These are phyloP conservation scores for Saturnispora zaruensis DNA, from an alignment of 805 yeast genomes.

Conservation along the genomic window DNA sequence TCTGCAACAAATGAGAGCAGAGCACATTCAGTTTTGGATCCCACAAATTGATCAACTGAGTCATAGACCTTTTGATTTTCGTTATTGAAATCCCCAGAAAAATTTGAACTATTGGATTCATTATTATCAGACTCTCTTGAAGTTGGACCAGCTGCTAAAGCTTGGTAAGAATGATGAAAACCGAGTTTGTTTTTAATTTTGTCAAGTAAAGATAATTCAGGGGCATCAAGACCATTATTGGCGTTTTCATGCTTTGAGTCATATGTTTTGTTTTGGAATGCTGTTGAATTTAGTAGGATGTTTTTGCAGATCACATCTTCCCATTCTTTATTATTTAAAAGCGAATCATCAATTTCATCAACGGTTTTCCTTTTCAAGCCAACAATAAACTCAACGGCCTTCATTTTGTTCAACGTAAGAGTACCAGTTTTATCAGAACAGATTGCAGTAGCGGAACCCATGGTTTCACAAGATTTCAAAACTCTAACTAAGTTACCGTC, in stretches of 20 bases:
- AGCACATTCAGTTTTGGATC: slow-evolving; percentile 94
- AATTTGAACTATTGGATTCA: not conserved
- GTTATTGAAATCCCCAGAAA: not conserved
- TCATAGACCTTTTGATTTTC: slow-evolving; percentile 5
- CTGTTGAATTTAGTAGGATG: slow-evolving; percentile 75
- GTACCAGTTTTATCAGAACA: slow-evolving; percentile 99
- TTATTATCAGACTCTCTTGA: not conserved
- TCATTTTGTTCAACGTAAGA: slow-evolving; percentile 87
- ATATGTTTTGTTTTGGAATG: slow-evolving; percentile 54
- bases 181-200: slow-evolving; percentile 4
- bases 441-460: slow-evolving; percentile 97
- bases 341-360: slow-evolving; percentile 28
- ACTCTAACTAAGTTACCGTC: slow-evolving; percentile 96
- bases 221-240: not conserved
- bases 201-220: not conserved
- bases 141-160: not conserved
- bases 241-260: slow-evolving; percentile 17
- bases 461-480: slow-evolving; percentile 88
- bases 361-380: slow-evolving; percentile 48
- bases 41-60: slow-evolving; percentile 46
- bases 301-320: slow-evolving; percentile 38
- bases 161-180: not conserved
- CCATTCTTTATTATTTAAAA: slow-evolving; percentile 13
- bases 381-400: slow-evolving; percentile 69
- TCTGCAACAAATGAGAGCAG: slow-evolving; percentile 59